These are phyloP conservation scores for Solanum acaule DNA, from an alignment of 257 asterid species.

Conservation along the genomic window DNA sequence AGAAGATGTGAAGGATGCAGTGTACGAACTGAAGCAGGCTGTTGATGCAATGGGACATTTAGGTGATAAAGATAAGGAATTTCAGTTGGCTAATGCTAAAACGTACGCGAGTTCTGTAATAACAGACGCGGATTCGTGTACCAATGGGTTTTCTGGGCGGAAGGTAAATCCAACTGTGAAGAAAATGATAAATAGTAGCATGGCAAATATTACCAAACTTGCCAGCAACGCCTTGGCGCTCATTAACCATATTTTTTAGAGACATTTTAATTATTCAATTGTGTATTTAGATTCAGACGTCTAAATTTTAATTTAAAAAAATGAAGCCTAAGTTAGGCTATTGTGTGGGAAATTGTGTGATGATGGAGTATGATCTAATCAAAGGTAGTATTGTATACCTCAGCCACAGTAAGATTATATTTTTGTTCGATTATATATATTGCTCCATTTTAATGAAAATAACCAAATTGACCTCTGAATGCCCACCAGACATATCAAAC, in stretches of 20 bases:
- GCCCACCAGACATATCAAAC: no score
- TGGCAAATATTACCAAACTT: constrained; percentile 14
- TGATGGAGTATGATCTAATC: no score
- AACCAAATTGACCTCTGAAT: background rate
- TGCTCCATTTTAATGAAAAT: background rate
- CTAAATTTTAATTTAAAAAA: no score
- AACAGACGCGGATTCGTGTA: constrained; percentile 61
- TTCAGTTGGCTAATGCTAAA: constrained; percentile 55
- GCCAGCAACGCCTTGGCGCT: constrained; percentile 55
- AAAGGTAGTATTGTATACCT: background rate
- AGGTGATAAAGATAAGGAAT: constrained; percentile 25
- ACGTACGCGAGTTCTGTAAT: constrained; percentile 77
- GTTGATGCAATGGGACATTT: constrained; percentile 35
- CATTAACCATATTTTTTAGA: constrained; percentile 43
- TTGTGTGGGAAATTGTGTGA: background rate
- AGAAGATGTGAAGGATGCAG: constrained; percentile 46
- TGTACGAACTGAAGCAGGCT: constrained; percentile 47
- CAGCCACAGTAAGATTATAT: background rate
- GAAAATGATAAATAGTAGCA: constrained; percentile 24
- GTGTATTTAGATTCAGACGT: background rate
- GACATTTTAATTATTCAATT: no score
- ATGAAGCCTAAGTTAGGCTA: background rate
- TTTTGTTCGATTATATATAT: background rate
- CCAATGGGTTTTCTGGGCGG: constrained; percentile 31
- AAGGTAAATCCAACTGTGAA: constrained; percentile 18